Evolutionary conservation across 2,329 filamentous ascomycete genomes (phyloP).

Genomic region (Pyrenochaeta sp.): DNA sequence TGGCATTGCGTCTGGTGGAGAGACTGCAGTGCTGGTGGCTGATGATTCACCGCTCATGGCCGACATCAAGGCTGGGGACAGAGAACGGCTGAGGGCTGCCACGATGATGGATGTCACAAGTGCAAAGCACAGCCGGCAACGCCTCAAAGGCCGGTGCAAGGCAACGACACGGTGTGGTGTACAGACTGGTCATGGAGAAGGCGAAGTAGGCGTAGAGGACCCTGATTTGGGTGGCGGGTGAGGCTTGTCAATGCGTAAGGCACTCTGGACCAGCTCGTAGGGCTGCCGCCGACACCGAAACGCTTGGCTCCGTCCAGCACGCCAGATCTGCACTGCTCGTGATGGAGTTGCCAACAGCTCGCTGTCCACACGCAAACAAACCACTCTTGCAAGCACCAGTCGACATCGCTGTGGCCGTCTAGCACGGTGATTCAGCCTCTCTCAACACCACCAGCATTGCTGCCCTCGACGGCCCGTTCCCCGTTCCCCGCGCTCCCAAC

Average conservation of each 20-base stretch:
- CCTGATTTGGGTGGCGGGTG: background rate
- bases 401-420: slow-evolving; percentile 2
- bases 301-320: slow-evolving; percentile 8
- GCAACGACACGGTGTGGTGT: background rate
- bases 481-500: slow-evolving; percentile 22
- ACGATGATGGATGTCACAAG: background rate
- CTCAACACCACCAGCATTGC: slow-evolving; percentile 3
- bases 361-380: slow-evolving; percentile 2
- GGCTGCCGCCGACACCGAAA: slow-evolving; percentile 7
- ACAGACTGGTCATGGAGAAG: background rate
- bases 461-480: slow-evolving; percentile 19
- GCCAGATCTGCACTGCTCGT: slow-evolving; percentile 10
- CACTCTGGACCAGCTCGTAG: slow-evolving; percentile 7
- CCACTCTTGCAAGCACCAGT: background rate
- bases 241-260: slow-evolving; percentile 7
- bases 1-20: too few relatives aligned
- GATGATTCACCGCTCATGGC: background rate
- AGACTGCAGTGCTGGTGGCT: background rate
- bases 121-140: slow-evolving; percentile 11
- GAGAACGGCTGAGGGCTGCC: slow-evolving; percentile 1
- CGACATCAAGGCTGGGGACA: background rate
- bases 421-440: background rate
- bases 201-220: background rate
- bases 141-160: slow-evolving; percentile 6
- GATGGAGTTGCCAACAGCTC: slow-evolving; percentile 6